Conservation (phyloP, 1,284 basidiomycete genomes). For the Ceratobasidium sp. region DNA sequence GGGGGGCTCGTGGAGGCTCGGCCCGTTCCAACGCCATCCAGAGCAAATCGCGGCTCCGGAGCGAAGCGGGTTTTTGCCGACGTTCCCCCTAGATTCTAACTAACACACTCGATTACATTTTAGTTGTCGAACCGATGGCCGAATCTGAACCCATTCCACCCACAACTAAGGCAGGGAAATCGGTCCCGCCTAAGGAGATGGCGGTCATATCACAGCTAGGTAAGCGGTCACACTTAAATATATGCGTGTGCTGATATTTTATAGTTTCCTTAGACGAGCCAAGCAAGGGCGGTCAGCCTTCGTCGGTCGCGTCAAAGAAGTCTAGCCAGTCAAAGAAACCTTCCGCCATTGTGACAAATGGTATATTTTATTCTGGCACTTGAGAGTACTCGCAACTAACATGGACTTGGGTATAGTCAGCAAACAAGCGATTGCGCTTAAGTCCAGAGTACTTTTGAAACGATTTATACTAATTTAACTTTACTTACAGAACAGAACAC, state of each 20-base stretch:
- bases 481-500: neutral
- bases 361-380: neutral
- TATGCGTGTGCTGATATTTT: neutral
- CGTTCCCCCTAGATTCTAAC: neutral
- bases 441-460: neutral
- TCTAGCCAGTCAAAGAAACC: neutral
- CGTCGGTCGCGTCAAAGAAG: neutral
- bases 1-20: too few relatives aligned
- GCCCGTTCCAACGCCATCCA: too few relatives aligned
- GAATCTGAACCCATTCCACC: neutral
- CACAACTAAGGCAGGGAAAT: neutral
- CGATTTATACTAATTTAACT: neutral
- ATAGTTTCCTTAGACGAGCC: neutral
- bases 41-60: too few relatives aligned
- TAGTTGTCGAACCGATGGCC: neutral
- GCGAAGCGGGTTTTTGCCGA: too few relatives aligned
- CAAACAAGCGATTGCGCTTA: neutral
- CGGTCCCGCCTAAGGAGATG: neutral
- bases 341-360: conserved; percentile 8
- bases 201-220: neutral
- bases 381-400: neutral
- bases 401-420: neutral
- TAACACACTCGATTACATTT: neutral
- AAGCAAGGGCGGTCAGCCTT: neutral
- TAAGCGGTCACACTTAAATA: neutral